These are phyloP conservation scores for Sporothrix brasiliensis DNA, from an alignment of 2,329 filamentous ascomycete species.

Conservation along the genomic window DNA sequence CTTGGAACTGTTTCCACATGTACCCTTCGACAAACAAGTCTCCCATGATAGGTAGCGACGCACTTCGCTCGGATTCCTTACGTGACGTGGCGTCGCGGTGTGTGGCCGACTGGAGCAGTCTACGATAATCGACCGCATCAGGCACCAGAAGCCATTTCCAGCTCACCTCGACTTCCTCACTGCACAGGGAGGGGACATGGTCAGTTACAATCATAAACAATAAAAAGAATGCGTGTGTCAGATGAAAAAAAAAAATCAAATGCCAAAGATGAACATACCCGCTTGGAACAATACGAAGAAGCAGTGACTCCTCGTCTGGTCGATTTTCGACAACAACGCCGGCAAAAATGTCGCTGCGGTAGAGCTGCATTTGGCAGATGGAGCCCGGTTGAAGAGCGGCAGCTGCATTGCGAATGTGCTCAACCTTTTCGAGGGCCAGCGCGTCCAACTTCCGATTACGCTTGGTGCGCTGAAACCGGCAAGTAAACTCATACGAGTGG, in stretches of 20 bases:
- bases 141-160: constrained; percentile 82
- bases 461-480: constrained; percentile 89
- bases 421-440: constrained; percentile 69
- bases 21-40: constrained; percentile 69
- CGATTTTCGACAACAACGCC: constrained; percentile 86
- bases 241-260: background rate
- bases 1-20: constrained; percentile 80
- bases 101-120: constrained; percentile 73
- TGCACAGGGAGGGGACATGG: constrained; percentile 44
- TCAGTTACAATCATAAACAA: background rate
- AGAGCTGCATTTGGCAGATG: constrained; percentile 83
- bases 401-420: constrained; percentile 69
- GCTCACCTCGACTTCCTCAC: constrained; percentile 75
- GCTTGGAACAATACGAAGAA: constrained; percentile 82
- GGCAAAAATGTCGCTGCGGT: constrained; percentile 85
- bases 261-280: constrained; percentile 60
- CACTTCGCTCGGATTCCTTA: constrained; percentile 59
- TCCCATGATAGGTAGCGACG: constrained; percentile 60
- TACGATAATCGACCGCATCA: constrained; percentile 68
- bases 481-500: constrained; percentile 79
- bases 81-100: constrained; percentile 57
- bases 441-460: constrained; percentile 74
- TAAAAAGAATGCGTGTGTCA: background rate
- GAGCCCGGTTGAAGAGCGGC: constrained; percentile 70
- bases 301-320: constrained; percentile 69